A percentile compares a stretch with the other conserved stretches of the same genome.
Conservation (phyloP, 768 basidiomycete species). For the Rhizopogon rudus region DNA sequence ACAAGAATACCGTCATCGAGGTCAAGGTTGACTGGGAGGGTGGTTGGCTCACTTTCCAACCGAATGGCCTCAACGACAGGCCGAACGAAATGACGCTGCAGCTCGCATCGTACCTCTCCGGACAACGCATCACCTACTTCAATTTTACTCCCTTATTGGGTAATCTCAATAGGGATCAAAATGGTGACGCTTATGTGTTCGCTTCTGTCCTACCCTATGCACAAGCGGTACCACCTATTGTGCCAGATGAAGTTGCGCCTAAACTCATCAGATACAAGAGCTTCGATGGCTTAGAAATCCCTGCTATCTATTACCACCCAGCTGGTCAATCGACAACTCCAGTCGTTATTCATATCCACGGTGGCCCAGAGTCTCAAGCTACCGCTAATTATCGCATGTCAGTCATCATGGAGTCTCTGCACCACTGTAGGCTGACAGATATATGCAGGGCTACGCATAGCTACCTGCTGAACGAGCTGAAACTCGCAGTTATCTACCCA, state of each 20-base stretch:
- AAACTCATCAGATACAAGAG: constrained; percentile 34
- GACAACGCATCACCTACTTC: constrained; percentile 19
- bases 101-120: constrained; percentile 28
- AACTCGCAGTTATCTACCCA: constrained; percentile 36
- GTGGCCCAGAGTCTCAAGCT: constrained; percentile 34
- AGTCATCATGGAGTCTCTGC: constrained; percentile 3
- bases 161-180: constrained; percentile 13
- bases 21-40: constrained; percentile 26
- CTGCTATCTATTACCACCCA: constrained; percentile 39
- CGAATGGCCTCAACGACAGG: constrained; percentile 28
- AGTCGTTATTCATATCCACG: constrained; percentile 34
- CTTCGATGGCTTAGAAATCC: constrained; percentile 36
- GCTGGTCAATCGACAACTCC: constrained; percentile 23
- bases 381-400: constrained; percentile 29
- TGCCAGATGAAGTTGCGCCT: constrained; percentile 23
- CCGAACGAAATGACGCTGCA: constrained; percentile 28
- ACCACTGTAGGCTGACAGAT: not conserved
- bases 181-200: constrained; percentile 22
- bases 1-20: constrained; percentile 26
- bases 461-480: constrained; percentile 38
- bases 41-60: constrained; percentile 23
- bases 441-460: constrained; percentile 27
- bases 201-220: constrained; percentile 23
- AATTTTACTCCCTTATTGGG: constrained; percentile 22
- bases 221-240: constrained; percentile 29